Conservation (phyloP, 176 grass and related monocot genomes). For the Saccharum spontaneum region DNA sequence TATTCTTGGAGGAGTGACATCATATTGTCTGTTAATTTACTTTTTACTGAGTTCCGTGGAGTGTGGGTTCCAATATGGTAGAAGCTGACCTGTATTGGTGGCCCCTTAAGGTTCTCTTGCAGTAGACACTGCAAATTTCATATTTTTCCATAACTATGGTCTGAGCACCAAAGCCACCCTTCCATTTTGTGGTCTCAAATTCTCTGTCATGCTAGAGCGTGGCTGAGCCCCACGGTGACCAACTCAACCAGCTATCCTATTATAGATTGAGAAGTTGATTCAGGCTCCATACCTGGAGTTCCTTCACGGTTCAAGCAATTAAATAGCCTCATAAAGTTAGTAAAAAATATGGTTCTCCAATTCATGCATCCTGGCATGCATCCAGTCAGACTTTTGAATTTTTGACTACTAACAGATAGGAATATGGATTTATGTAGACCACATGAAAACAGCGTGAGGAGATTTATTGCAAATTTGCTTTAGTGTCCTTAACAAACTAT, state of each 20-base stretch:
- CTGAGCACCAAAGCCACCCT: background rate
- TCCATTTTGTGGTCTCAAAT: background rate
- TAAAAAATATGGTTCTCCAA: background rate
- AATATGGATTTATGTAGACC: background rate
- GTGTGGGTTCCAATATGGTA: background rate
- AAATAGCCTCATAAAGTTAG: background rate
- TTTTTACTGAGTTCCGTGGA: background rate
- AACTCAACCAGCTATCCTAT: background rate
- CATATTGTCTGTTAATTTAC: background rate
- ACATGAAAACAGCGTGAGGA: background rate
- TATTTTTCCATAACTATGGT: background rate
- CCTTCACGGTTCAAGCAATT: slow-evolving; percentile 10
- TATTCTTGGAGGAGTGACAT: slow-evolving; percentile 6
- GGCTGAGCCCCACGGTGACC: background rate
- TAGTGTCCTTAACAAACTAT: background rate
- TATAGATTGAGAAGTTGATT: background rate
- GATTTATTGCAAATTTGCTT: background rate
- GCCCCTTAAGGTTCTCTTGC: background rate
- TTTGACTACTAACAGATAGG: background rate
- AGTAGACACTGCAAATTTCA: background rate
- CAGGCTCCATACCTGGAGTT: background rate
- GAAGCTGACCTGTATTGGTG: background rate
- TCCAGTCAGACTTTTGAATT: background rate
- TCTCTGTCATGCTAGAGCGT: background rate
- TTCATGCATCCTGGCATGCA: background rate